A percentile compares a stretch with the other conserved stretches of the same genome.
Conservation (phyloP, 495 filamentous ascomycete species). For the Xylaria cubensis region DNA sequence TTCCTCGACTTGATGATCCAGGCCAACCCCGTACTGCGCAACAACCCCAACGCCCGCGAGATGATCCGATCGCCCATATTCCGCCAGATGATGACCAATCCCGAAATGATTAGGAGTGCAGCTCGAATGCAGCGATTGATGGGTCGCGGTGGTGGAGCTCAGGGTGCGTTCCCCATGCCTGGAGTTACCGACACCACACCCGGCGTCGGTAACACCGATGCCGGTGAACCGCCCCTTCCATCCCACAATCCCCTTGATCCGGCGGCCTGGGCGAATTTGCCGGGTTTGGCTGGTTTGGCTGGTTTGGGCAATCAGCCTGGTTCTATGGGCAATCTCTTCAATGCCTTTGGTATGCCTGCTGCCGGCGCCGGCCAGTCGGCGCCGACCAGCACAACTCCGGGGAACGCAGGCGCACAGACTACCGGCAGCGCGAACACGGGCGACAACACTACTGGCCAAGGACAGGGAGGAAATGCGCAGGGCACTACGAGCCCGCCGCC, state of each 20-base stretch:
- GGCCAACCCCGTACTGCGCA: constrained; percentile 84
- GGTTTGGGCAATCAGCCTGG: constrained; percentile 32
- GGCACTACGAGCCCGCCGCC: constrained; percentile 35
- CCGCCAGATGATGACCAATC: constrained; percentile 95
- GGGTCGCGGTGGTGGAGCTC: constrained; percentile 48
- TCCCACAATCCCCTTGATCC: constrained; percentile 55
- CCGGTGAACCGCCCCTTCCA: constrained; percentile 16
- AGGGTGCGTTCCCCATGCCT: constrained; percentile 80
- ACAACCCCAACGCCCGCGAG: constrained; percentile 81
- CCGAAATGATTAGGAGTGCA: constrained; percentile 78
- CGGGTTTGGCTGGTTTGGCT: constrained; percentile 34
- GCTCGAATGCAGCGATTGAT: constrained; percentile 78
- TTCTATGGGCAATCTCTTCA: constrained; percentile 16
- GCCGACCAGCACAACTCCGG: neutral
- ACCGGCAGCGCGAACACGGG: constrained; percentile 24
- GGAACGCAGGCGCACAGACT: constrained; percentile 21
- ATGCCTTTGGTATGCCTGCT: constrained; percentile 28
- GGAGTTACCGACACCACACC: constrained; percentile 80
- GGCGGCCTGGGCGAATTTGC: constrained; percentile 35
- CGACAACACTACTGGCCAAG: constrained; percentile 19
- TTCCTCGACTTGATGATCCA: constrained; percentile 93
- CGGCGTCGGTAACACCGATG: constrained; percentile 40
- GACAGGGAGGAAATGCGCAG: constrained; percentile 32
- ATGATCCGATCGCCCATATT: constrained; percentile 87
- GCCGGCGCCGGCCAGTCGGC: constrained; percentile 5